Base-by-base conservation (phyloP, 2,329 filamentous ascomycete genomes). In the Pseudocercospora macadamiae region DNA sequence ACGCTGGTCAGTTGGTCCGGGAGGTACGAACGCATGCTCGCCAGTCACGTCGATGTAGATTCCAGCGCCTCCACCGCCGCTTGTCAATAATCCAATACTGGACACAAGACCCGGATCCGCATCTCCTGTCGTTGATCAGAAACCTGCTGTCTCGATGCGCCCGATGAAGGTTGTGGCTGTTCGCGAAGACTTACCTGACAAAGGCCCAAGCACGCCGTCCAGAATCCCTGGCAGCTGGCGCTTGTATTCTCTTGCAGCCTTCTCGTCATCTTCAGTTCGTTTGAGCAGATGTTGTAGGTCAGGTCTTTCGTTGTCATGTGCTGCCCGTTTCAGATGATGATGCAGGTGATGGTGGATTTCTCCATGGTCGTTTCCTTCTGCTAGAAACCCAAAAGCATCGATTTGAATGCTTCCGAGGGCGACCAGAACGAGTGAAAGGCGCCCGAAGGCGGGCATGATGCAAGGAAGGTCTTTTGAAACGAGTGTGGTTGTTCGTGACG, bases 1-100 rank as follows among this genome's bases (percentile, higher is more conserved):
- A 36, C 55, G 48, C 25, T 57, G 55, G 5, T 45, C 48, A 36
- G 21, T 36, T 52, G 47, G 6, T 16, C 30, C 23, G 18, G 21
- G 42, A 14, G 21, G 42, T 9, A 47, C 42, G n/a, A 47, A 47
- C 9, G 12, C 1, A 21, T 47, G 9, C 23, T 23, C n/a, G 23
- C 42, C 12, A 10, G 42, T 47, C 10, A 47, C 42, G 14, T 47
- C 42, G 10, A 47, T 47, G 23, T 47, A 47, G 3, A 14, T 28
- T 25, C 42, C 21, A 4, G 42, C 42, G 14, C 42, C 21, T 19
- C 37, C 37, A 14, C 42, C 42, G 23, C 42, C 21, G 23, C 42
- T 47, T 4, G 42, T 47, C 1, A 47, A 21, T 14, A 16, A 47
- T 19, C 14, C 21, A 8, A 47, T 47, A 14, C 42, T 47, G 7